Evolutionary conservation across 2,329 filamentous ascomycete species (phyloP), one percentile per base, ranked within the genome.

Genomic region (Exophiala calicioides): DNA sequence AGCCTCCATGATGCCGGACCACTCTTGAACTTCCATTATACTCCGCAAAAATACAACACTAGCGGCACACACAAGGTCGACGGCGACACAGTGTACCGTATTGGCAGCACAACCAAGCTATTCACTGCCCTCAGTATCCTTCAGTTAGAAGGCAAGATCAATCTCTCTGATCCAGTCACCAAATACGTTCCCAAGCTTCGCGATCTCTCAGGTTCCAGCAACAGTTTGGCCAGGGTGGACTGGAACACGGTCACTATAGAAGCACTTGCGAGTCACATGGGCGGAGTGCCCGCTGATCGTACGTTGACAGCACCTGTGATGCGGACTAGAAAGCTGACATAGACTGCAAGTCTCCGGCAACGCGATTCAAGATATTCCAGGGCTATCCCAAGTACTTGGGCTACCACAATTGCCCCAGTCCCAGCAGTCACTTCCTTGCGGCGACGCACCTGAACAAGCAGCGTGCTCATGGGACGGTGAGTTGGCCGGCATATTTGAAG

Each of bases 71-170:
- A 62, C 5, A 64, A 61, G 16, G 63, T 72, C 4, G 63, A 72
- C 47, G 65, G 61, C 8, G 58, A 73, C 42, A 68, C 64, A 23
- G 68, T 74, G 12, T 73, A 71, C 52, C 64, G 67, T 9, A 55
- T 73, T 16, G 71, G 68, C 1, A 73, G 69, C 48, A 55, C 68
- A 18, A 63, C 65, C 3, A 74, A 73, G 43, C 52, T 71, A 3
- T 60, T 72, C 42, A 70, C 70, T 0, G 66, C 69, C 20, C 65
- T 69, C 20, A 58, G 66, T 2, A 62, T 65, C 6, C 39, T 42
- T 13, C 39, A 33, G 12, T 13, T 42, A n/a, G 39, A 32, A 18
- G 39, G 39, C 15, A 33, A 42, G 5, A 20, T 42, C 39, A 42
- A 42, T 21, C 26, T 42, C 2, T 20, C 39, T 12, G 39, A 42